phyloP scores from a whole-genome alignment of 139 green algal species.

The Monoraphidium neglectum region DNA sequence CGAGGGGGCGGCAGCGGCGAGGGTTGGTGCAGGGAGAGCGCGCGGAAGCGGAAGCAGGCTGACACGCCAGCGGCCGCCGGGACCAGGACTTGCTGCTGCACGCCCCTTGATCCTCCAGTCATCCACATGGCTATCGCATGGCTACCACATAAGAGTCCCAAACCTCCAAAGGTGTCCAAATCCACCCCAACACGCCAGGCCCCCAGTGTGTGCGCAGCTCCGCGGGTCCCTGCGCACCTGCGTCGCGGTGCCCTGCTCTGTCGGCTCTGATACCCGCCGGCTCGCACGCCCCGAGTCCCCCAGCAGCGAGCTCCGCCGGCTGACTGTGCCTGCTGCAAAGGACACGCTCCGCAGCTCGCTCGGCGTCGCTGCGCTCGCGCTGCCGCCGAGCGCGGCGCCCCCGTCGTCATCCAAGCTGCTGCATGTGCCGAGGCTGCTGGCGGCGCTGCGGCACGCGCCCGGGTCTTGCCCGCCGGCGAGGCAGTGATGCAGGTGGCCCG shows the following conservation, averaged over 20 bases:
- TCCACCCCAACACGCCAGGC: too few species aligned
- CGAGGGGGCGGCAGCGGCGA: too few species aligned
- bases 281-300: neutral
- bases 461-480: neutral
- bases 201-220: too few species aligned
- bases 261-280: neutral
- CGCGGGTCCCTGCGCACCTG: too few species aligned
- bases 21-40: neutral
- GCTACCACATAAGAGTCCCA: too few species aligned
- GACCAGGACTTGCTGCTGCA: neutral
- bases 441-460: too few species aligned
- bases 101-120: neutral
- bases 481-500: neutral
- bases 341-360: neutral
- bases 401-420: neutral
- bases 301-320: neutral
- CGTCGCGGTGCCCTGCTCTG: neutral
- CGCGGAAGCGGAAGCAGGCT: neutral
- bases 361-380: neutral
- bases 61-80: neutral
- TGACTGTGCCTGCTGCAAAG: neutral
- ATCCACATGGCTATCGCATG: too few species aligned
- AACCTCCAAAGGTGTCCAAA: too few species aligned
- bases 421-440: constrained; percentile 2
- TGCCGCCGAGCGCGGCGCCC: neutral